These are phyloP conservation scores for Streptanthus diversifolius DNA, from an alignment of 345 rosid genomes.

Conservation along the genomic window DNA sequence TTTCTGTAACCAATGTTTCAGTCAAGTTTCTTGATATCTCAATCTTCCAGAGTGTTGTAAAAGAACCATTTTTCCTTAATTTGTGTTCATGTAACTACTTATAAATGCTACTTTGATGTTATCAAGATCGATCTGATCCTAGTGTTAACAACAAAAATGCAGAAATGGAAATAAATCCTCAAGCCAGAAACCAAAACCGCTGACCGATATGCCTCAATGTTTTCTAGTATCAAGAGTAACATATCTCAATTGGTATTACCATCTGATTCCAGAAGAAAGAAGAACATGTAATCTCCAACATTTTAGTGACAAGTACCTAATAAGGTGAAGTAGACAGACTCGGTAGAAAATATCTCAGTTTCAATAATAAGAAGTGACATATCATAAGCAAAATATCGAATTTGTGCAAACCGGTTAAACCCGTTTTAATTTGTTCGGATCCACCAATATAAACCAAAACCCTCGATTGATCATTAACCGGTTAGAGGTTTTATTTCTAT, in stretches of 20 bases:
- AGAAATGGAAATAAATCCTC: not conserved
- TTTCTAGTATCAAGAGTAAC: not conserved
- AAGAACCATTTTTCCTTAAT: not conserved
- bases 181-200: not conserved
- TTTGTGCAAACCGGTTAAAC: not conserved
- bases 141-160: not conserved
- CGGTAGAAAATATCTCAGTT: not conserved
- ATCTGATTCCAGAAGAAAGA: no score
- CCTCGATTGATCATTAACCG: constrained; percentile 1
- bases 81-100: not conserved
- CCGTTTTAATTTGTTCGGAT: not conserved
- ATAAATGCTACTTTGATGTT: not conserved
- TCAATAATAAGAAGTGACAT: not conserved
- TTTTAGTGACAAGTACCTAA: no score
- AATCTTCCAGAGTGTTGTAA: constrained; percentile 17
- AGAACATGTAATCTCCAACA: not conserved
- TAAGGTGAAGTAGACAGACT: no score
- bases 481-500: not conserved
- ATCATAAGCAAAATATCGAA: not conserved
- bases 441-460: not conserved
- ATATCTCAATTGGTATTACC: not conserved
- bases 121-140: not conserved
- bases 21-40: not conserved
- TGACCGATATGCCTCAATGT: not conserved
- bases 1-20: not conserved